Conservation (phyloP, 2,329 filamentous ascomycete genomes). For the Cladorrhinum sp. region DNA sequence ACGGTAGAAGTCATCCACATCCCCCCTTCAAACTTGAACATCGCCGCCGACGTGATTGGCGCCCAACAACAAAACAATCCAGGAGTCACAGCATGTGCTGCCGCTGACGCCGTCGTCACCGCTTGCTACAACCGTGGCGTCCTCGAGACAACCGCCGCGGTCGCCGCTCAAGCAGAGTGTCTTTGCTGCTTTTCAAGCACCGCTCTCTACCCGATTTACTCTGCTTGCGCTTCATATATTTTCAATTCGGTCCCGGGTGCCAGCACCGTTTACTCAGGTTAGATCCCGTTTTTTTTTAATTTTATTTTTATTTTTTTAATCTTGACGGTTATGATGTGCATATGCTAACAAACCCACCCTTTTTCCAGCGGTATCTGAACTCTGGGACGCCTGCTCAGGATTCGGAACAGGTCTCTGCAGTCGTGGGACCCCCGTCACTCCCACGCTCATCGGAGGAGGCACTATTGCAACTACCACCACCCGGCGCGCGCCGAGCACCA, state of each 20-base stretch:
- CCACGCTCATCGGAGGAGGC: background rate
- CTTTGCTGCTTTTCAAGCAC: conserved; percentile 25
- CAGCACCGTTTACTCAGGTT: conserved; percentile 1
- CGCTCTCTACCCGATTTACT: conserved; percentile 21
- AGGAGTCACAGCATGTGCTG: conserved; percentile 20
- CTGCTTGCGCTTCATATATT: conserved; percentile 28
- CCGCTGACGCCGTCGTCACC: conserved; percentile 17
- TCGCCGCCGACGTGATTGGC: conserved; percentile 3
- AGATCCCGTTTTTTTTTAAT: too few species aligned
- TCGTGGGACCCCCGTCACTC: background rate
- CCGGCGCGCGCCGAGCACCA: background rate
- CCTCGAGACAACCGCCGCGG: conserved; percentile 13
- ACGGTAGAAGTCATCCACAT: conserved; percentile 10
- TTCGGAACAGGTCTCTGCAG: background rate
- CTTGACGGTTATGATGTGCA: background rate
- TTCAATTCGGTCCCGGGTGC: conserved; percentile 10
- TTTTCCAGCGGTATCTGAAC: background rate
- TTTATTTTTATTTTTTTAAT: too few species aligned
- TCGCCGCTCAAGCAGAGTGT: conserved; percentile 18
- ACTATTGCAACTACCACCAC: background rate
- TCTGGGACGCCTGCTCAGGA: conserved; percentile 9
- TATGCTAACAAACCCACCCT: background rate
- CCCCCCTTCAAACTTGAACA: conserved; percentile 5
- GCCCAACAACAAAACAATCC: conserved; percentile 13
- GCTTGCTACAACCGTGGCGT: conserved; percentile 19